Base-by-base conservation (phyloP, 768 basidiomycete genomes). In the Omphalotus guepiniiformis region DNA sequence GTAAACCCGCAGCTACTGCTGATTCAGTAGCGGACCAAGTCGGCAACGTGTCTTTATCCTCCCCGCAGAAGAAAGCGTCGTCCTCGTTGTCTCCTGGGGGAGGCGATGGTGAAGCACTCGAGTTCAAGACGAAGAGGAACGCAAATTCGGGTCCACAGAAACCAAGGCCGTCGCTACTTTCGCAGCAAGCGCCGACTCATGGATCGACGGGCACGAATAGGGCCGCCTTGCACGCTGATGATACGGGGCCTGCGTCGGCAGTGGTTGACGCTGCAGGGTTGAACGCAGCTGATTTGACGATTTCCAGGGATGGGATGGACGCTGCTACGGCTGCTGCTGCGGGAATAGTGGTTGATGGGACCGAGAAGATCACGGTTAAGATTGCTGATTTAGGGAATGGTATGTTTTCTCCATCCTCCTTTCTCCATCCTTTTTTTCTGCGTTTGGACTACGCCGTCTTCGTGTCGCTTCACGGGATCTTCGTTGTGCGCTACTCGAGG, bases 351-450 rank as follows among this genome's bases (percentile, higher is more conserved):
- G 34, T 54, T 7, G 68, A 66, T 11, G 59, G 41, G 15, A 58
- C 47, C 11, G 82, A 89, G 60, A 80, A 81, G 62, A 96, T 98
- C 52, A 97, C 93, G 5, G 96, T 99, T 43, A 97, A 98, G 76
- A 98, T 99, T 61, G 96, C 95, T 25, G 96, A 99, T 76, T 68
- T 99, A 44, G 96, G 96, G 6, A 98, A 98, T 65, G 92, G 92
- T 82, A 61, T 50, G 82, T 67, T 36, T 49, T 32, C 48, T n/a
- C n/a, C 13, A 37, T 34, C 45, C 21, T 22, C 35, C 12, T 18
- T 49, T 35, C 9, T 53, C 30, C 40, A 35, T 42, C 47, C 42
- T 22, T 30, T 48, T 47, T 26, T 34, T n/a, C n/a, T n/a, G n/a
- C n/a, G n/a, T n/a, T n/a, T n/a, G n/a, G n/a, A n/a, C n/a, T n/a